Evolutionary conservation across 2,329 filamentous ascomycete species (phyloP).

Genomic region (Penicillium brasilianum): DNA sequence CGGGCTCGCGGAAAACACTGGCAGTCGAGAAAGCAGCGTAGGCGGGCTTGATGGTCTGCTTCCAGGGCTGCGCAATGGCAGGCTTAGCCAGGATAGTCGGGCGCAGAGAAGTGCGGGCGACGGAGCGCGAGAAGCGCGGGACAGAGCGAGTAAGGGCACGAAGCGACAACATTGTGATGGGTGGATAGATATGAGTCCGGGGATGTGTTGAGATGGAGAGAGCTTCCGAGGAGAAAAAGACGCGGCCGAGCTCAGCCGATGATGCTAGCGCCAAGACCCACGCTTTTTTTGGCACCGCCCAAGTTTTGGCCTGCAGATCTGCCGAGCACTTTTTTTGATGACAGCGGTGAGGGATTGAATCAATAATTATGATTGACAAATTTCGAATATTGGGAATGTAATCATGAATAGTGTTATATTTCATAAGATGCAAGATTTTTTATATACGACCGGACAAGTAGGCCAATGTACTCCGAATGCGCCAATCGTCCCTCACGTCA

Average conservation of each 20-base stretch:
- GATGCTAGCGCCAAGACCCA: conserved; percentile 38
- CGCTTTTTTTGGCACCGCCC: conserved; percentile 25
- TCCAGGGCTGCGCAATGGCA: conserved; percentile 57
- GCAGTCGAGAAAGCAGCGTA: conserved; percentile 56
- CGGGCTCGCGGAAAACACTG: conserved; percentile 46
- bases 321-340: conserved; percentile 26
- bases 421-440: background rate
- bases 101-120: conserved; percentile 58
- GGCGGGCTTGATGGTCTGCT: conserved; percentile 48
- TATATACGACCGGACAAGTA: conserved; percentile 22
- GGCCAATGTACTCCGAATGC: conserved; percentile 32
- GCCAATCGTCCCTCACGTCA: conserved; percentile 25
- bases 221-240: conserved; percentile 30
- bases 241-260: conserved; percentile 31
- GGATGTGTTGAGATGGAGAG: conserved; percentile 20
- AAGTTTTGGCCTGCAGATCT: conserved; percentile 20
- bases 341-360: background rate
- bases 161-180: conserved; percentile 69
- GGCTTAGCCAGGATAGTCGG: conserved; percentile 56
- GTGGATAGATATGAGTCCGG: conserved; percentile 11
- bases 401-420: background rate
- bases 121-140: conserved; percentile 65
- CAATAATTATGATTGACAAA: no score
- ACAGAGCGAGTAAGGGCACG: conserved; percentile 69
- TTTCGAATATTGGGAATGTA: no score